A percentile compares a stretch with the other conserved stretches of the same genome.
phyloP scores from a whole-genome alignment of 352 stramenopile genomes.

The Aphanomyces stellatus region DNA sequence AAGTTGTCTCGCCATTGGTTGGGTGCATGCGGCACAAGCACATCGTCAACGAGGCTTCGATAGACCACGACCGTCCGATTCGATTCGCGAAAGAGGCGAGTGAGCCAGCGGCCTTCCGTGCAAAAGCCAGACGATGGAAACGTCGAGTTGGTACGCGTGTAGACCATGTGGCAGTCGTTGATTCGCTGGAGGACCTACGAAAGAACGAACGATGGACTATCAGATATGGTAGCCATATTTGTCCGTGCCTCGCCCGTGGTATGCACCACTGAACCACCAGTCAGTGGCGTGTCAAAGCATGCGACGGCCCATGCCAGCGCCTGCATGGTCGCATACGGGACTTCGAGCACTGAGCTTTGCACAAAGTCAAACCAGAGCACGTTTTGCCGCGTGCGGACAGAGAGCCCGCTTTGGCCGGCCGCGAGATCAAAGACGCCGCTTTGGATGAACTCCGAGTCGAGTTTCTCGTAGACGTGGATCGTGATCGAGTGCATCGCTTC shows the following conservation, averaged over 20 bases:
- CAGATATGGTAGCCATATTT: too few species aligned
- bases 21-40: too few species aligned
- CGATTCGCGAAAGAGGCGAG: too few species aligned
- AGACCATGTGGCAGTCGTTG: neutral
- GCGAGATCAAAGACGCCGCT: conserved; percentile 13
- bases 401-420: neutral
- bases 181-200: too few species aligned
- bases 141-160: neutral
- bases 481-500: conserved; percentile 10
- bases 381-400: conserved; percentile 1
- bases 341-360: neutral
- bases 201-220: too few species aligned
- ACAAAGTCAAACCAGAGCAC: conserved; percentile 21
- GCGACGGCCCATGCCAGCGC: neutral
- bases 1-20: too few species aligned
- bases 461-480: neutral
- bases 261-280: too few species aligned
- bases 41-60: too few species aligned
- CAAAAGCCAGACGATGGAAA: neutral
- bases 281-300: too few species aligned
- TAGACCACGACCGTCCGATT: too few species aligned
- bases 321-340: neutral
- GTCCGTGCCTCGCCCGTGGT: too few species aligned
- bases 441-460: conserved; percentile 20
- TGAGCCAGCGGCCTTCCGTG: neutral